phyloP scores from a whole-genome alignment of 345 rosid genomes.

The rapeseed (Brassica napus) region Da-Ae NC_063437.1:4000501-4001000 shows the following conservation, averaged over 20 bases:
- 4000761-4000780: constrained; percentile 36
- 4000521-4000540: constrained; percentile 34
- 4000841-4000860: constrained; percentile 60
- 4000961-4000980: constrained; percentile 65
- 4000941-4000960: constrained; percentile 55
- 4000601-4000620: constrained; percentile 70
- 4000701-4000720: constrained; percentile 71
- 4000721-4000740: constrained; percentile 50
- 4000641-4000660: constrained; percentile 75
- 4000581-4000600: constrained; percentile 67
- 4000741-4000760: constrained; percentile 35
- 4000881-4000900: constrained; percentile 39
- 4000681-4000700: constrained; percentile 81
- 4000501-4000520: constrained; percentile 44
- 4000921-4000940: constrained; percentile 49
- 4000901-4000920: constrained; percentile 48
- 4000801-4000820: constrained; percentile 76
- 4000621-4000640: constrained; percentile 86
- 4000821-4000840: constrained; percentile 91
- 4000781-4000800: constrained; percentile 44
- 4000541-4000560: constrained; percentile 23
- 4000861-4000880: constrained; percentile 42
- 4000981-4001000: constrained; percentile 64
- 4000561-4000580: constrained; percentile 47
- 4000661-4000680: constrained; percentile 61